These are phyloP conservation scores for Wolfiporia cocos DNA, from an alignment of 1,284 basidiomycete genomes.

Conservation along the genomic window DNA sequence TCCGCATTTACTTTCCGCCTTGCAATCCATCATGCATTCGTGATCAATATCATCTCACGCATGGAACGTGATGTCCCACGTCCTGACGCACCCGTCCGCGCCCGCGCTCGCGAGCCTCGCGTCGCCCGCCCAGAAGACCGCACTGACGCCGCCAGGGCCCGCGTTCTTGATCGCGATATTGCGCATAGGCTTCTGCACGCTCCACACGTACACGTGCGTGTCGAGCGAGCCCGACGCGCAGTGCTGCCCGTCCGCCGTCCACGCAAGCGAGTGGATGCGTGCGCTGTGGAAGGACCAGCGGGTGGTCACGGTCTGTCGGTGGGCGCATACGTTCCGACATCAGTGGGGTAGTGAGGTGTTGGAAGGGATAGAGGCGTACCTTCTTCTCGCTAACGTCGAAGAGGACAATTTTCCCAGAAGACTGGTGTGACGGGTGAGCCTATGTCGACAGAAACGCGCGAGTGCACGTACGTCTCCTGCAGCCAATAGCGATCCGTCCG, in stretches of 20 bases:
- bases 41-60: no score
- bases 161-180: constrained; percentile 86
- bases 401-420: constrained; percentile 74
- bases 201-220: constrained; percentile 90
- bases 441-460: not conserved
- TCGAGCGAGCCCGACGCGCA: constrained; percentile 88
- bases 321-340: not conserved
- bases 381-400: constrained; percentile 67
- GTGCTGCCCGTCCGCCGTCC: constrained; percentile 70
- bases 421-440: constrained; percentile 33
- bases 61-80: constrained; percentile 67
- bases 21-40: no score
- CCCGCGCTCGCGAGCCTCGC: constrained; percentile 68
- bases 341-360: not conserved
- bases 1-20: no score
- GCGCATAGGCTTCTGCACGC: constrained; percentile 69
- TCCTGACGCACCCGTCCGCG: constrained; percentile 77
- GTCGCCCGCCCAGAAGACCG: constrained; percentile 72
- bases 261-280: constrained; percentile 76
- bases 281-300: constrained; percentile 90
- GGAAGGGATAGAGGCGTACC: constrained; percentile 27
- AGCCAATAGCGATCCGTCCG: constrained; percentile 71
- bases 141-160: constrained; percentile 75
- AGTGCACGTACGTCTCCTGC: constrained; percentile 66
- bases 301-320: constrained; percentile 48